A percentile compares a stretch with the other conserved stretches of the same genome.
These are phyloP conservation scores for Prosopis cineraria DNA, from an alignment of 306 rosid genomes.

Conservation along the genomic window DNA sequence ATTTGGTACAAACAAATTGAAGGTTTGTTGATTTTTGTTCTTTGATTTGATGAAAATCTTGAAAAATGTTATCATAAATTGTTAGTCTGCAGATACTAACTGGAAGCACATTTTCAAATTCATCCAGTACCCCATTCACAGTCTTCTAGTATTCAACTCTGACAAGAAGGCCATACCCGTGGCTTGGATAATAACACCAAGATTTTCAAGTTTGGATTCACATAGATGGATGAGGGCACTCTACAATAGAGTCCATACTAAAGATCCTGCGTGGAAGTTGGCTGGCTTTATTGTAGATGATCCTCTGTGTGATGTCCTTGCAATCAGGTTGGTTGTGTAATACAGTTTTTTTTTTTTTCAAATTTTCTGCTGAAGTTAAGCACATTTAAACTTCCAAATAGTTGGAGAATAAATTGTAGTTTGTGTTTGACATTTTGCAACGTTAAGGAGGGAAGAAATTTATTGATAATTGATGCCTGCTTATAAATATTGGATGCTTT, in stretches of 20 bases:
- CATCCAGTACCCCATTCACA: constrained; percentile 75
- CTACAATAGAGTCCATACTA: constrained; percentile 73
- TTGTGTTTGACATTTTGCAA: constrained; percentile 11
- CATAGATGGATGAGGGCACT: constrained; percentile 98
- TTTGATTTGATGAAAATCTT: constrained; percentile 5
- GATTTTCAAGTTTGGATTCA: constrained; percentile 56
- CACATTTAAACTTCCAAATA: constrained; percentile 9
- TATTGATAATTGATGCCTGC: constrained; percentile 16
- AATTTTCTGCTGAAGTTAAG: constrained; percentile 18
- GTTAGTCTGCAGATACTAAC: constrained; percentile 41
- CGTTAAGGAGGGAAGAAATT: background rate
- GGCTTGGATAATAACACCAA: constrained; percentile 88
- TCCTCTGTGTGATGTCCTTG: constrained; percentile 69
- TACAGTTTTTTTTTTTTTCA: background rate
- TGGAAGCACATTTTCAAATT: constrained; percentile 36
- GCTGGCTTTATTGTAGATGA: constrained; percentile 92
- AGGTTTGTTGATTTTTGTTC: constrained; percentile 54
- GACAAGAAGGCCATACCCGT: constrained; percentile 92
- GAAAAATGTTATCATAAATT: constrained; percentile 15
- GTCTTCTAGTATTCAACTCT: constrained; percentile 89
- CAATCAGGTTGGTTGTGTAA: constrained; percentile 66
- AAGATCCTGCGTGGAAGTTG: constrained; percentile 82
- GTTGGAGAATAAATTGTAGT: constrained; percentile 8
- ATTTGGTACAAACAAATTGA: constrained; percentile 83
- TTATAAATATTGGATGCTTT: constrained; percentile 21